phyloP scores from a whole-genome alignment of 179 eudicot species.

The Beta lomatogona region DNA sequence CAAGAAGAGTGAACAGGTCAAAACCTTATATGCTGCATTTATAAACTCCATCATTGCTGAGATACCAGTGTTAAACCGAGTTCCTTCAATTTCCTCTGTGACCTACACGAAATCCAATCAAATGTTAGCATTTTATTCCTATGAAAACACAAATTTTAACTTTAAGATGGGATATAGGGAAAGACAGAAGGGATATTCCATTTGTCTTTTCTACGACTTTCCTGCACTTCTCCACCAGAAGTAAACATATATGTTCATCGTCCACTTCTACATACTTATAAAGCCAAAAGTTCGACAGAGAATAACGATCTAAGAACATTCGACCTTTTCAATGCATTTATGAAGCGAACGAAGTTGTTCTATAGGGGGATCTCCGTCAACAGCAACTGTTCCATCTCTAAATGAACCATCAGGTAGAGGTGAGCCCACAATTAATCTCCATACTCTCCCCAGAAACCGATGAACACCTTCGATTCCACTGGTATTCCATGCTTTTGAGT shows the following conservation, averaged over 20 bases:
- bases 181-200: not conserved
- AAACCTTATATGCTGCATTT: constrained; percentile 93
- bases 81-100: constrained; percentile 83
- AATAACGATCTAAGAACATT: not conserved
- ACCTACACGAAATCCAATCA: constrained; percentile 45
- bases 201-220: not conserved
- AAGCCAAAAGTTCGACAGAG: not conserved
- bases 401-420: constrained; percentile 72
- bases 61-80: constrained; percentile 96
- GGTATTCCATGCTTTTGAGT: constrained; percentile 90
- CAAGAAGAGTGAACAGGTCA: constrained; percentile 4
- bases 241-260: not conserved
- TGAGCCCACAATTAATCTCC: constrained; percentile 90
- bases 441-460: constrained; percentile 85
- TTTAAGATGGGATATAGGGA: too few species aligned
- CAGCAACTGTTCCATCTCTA: constrained; percentile 60
- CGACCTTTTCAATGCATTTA: constrained; percentile 87
- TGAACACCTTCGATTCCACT: constrained; percentile 97
- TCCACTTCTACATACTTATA: not conserved
- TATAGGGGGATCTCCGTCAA: constrained; percentile 59
- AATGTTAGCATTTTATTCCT: not conserved
- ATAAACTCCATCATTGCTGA: constrained; percentile 99
- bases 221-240: not conserved
- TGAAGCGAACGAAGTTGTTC: constrained; percentile 86
- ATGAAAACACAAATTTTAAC: not conserved